Evolutionary conservation across 2,329 filamentous ascomycete species (phyloP), one percentile per base, ranked within the genome.

Genomic region (Teratosphaeria viscida): DNA sequence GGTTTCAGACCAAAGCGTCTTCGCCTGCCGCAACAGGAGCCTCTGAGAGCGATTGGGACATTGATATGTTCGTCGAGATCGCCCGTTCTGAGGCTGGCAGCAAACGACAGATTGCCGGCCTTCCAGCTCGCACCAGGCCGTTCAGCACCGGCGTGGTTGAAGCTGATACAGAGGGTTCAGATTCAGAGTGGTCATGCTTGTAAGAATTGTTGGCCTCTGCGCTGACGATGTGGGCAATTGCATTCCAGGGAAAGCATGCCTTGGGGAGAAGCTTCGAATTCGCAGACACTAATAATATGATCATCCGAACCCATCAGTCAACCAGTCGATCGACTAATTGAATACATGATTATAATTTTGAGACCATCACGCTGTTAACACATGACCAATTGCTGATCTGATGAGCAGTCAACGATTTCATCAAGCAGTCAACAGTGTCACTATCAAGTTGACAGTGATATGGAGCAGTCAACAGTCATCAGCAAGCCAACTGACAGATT

Each of bases 61-160:
- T 55, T 6, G 63, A 63, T 12, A 55, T 55, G 1, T 34, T 63
- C 27, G 60, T 65, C 16, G 35, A 61, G 5, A 56, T 62, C 5
- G 60, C 59, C 27, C 57, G 55, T 26, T n/a, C 54, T 35, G 54
- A 14, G n/a, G 27, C 14, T 14, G 16, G n/a, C 5, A 3, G 29
- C 10, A 27, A 23, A 26, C 26, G 11, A 26, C 53, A 55, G 7
- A 32, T 12, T n/a, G 5, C 34, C 32, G 23, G 32, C 54, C 54
- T 56, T 35, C 54, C 27, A 19, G 7, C 32, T 37, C 32, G 19
- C 35, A 39, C 29, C 16, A 43, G 52, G 12, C 26, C 56, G 19
- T 19, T 8, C 16, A 34, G 43, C 52, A 39, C 37, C 19, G 2
- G 14, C 34, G 43, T 37, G 5, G 43, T 23, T 49, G 43, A 19